Conservation (phyloP, 192 early-diverging fungal species). For the Linnemannia elongata region DNA sequence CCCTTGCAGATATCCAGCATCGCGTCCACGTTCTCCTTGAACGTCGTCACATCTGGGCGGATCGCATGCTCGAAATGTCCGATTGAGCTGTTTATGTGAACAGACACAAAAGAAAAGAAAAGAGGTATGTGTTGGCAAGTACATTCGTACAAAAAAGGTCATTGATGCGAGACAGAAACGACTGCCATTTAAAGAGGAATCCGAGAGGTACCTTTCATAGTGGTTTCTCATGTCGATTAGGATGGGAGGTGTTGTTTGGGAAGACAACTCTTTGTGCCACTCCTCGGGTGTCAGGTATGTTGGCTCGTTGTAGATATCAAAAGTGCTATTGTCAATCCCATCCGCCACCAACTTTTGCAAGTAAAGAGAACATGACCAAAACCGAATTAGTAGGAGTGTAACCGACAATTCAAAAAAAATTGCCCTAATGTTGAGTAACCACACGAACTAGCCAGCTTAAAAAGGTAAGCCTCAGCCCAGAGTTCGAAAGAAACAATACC, state of each 20-base stretch:
- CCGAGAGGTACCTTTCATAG: constrained; percentile 71
- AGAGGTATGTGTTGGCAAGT: background rate
- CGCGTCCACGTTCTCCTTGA: constrained; percentile 73
- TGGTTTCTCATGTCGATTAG: constrained; percentile 87
- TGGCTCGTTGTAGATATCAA: constrained; percentile 72
- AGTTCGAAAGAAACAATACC: constrained; percentile 37
- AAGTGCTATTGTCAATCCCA: constrained; percentile 64
- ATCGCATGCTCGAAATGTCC: constrained; percentile 80
- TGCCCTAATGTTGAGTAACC: background rate
- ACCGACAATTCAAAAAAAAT: background rate
- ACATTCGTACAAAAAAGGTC: background rate
- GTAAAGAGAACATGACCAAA: background rate
- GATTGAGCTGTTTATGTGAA: constrained; percentile 60
- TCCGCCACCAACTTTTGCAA: constrained; percentile 68
- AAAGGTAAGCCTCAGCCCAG: background rate
- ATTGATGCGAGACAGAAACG: background rate
- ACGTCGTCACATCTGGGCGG: constrained; percentile 80
- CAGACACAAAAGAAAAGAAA: background rate
- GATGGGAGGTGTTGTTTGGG: constrained; percentile 59
- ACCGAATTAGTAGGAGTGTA: background rate
- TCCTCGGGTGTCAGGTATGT: constrained; percentile 75
- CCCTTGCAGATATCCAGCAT: constrained; percentile 73
- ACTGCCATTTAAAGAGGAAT: background rate
- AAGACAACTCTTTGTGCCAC: constrained; percentile 73
- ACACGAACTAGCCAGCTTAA: background rate